phyloP scores from a whole-genome alignment of 305 asterid species.

The Fraxinus baroniana region DNA sequence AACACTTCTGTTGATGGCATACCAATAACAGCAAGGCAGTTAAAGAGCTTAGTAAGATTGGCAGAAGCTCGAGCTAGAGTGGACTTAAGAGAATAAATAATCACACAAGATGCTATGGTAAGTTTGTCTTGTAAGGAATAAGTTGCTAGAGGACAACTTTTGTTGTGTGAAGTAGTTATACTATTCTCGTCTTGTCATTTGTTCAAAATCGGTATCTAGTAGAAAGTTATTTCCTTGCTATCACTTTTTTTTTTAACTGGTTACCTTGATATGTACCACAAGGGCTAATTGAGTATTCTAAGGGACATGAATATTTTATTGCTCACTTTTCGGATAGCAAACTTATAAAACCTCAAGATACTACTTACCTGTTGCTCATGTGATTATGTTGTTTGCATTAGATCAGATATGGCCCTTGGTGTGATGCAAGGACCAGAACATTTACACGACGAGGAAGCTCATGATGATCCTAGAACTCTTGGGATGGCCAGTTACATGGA shows the following conservation, averaged over 20 bases:
- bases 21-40: conserved; percentile 97
- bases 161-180: conserved; percentile 19
- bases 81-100: conserved; percentile 86
- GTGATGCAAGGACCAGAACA: not conserved
- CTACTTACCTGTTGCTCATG: not conserved
- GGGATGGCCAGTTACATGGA: not conserved
- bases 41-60: conserved; percentile 91
- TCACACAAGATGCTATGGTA: conserved; percentile 86
- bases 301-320: not conserved
- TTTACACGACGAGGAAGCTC: not conserved
- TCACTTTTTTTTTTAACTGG: not conserved
- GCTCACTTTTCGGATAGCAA: not conserved
- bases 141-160: conserved; percentile 5
- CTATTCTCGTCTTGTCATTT: not conserved
- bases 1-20: conserved; percentile 79
- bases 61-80: conserved; percentile 97
- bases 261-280: conserved; percentile 10
- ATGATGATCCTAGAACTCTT: conserved; percentile 1
- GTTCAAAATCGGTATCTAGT: not conserved
- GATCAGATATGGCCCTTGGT: not conserved
- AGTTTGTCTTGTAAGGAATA: conserved; percentile 27
- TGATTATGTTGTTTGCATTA: not conserved
- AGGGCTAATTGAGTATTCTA: not conserved
- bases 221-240: not conserved
- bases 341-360: not conserved